phyloP scores from a whole-genome alignment of 805 yeast genomes.

The Pichia rugopelliculosa region DNA sequence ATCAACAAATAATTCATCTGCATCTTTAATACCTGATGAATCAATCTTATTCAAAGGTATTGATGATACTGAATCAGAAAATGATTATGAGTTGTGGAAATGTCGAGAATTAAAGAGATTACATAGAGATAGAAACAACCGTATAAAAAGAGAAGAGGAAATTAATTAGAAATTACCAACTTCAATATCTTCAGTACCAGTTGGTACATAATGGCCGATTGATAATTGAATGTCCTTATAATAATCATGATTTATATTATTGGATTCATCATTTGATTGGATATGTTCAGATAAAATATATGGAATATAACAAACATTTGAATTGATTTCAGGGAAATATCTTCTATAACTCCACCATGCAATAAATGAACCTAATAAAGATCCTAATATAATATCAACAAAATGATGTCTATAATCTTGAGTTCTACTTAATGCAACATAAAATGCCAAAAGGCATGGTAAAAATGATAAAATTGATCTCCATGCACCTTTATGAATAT shows the following conservation, averaged over 20 bases:
- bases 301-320: constrained; percentile 35
- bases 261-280: not conserved
- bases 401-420: constrained; percentile 94
- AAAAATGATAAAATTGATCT: constrained; percentile 43
- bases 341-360: constrained; percentile 55
- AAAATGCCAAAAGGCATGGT: constrained; percentile 63
- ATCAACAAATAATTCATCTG: not conserved
- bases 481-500: constrained; percentile 49
- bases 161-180: constrained; percentile 14
- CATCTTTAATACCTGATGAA: constrained; percentile 3
- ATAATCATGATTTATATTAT: constrained; percentile 1
- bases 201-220: constrained; percentile 6
- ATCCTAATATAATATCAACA: constrained; percentile 72
- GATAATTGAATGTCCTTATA: constrained; percentile 9
- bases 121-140: constrained; percentile 21
- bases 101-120: constrained; percentile 28
- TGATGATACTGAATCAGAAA: constrained; percentile 52
- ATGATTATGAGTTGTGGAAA: constrained; percentile 30
- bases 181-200: constrained; percentile 5
- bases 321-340: constrained; percentile 38
- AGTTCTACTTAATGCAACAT: constrained; percentile 80
- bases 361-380: constrained; percentile 51
- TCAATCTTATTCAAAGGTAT: constrained; percentile 21
- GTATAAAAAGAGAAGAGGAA: constrained; percentile 20
- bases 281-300: constrained; percentile 16